Base-by-base conservation (phyloP, 805 yeast genomes). In the Lachancea lanzarotensis region DNA sequence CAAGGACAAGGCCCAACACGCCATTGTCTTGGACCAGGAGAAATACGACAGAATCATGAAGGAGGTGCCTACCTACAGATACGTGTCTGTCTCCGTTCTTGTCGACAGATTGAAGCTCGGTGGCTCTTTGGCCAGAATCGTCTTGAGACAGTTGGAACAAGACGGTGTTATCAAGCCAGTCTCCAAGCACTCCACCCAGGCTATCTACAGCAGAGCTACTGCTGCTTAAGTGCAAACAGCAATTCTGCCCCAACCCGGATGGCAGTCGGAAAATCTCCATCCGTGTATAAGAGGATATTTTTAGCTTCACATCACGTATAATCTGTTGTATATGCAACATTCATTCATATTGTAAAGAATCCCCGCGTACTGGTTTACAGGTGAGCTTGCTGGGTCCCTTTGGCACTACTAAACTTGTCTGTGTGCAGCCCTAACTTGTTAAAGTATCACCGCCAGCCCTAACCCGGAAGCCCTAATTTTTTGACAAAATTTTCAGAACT, bases 1-100 rank as follows among this genome's bases (percentile, higher is more conserved):
- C 75, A 93, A 95, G 90, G 99, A 93, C 79, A 91, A 86, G 95
- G 98, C 98, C 67, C 91, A 87, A 74, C 98, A 93, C 82, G 82
- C 89, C 71, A 90, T 93, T 68, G 78, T 86, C 73, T 80, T 93
- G 68, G 99, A 93, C 76, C 97, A 93, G 81, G 95, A 93, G 65
- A 87, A 91, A 73, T 91, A 84, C 80, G 98, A 93, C 95, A 88
- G 97, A 81, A 86, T 93, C 78, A 73, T 89, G 78, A 93, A 93
- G 86, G 99, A 93, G 71, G 97, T 90, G 53, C 97, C 97, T 78
- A 88, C 96, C 65, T 93, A 84, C 93, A 91, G 91, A 84, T 89
- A 79, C 73, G 95, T 93, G 61, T 89, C 98, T 54, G 96, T 93
- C 65, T 91, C 98, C 59, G 96, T 91, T 58, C 81, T 93, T 66